Evolutionary conservation across 805 yeast genomes (phyloP).

Genomic region (Metschnikowia reukaufii): DNA sequence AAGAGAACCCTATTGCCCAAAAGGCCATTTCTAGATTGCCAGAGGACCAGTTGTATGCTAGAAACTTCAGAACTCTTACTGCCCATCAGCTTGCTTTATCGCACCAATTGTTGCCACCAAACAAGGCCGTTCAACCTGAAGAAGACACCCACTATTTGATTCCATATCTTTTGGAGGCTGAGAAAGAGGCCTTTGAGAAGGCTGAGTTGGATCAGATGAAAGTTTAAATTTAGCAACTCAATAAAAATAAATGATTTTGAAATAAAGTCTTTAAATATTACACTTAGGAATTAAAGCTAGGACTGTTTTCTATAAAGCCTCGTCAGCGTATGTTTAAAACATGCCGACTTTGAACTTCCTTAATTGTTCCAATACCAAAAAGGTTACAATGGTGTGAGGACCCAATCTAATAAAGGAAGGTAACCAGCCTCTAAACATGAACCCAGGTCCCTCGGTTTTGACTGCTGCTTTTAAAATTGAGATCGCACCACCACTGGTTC

Average conservation of each 20-base stretch:
- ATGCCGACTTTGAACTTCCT: conserved; percentile 54
- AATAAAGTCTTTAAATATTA: neutral
- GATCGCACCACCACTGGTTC: conserved; percentile 45
- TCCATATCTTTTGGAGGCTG: conserved; percentile 91
- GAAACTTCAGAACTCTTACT: conserved; percentile 87
- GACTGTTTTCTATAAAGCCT: neutral
- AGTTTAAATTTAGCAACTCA: conserved; percentile 20
- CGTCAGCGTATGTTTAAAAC: conserved; percentile 22
- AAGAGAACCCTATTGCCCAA: conserved; percentile 84
- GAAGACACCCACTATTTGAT: conserved; percentile 81
- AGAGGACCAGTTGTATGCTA: conserved; percentile 77
- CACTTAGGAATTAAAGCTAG: neutral
- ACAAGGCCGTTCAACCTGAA: conserved; percentile 73
- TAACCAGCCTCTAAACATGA: conserved; percentile 89
- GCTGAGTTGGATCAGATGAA: conserved; percentile 79
- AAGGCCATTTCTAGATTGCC: conserved; percentile 89
- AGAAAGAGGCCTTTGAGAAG: conserved; percentile 87
- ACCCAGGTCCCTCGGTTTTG: conserved; percentile 67
- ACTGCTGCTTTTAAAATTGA: conserved; percentile 55
- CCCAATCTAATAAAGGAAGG: conserved; percentile 86
- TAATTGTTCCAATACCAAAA: conserved; percentile 65
- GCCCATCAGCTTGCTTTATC: conserved; percentile 87
- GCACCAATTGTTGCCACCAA: conserved; percentile 80
- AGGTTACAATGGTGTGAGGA: conserved; percentile 73
- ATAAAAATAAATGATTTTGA: neutral